Percentiles rank a stretch among this genome's conserved stretches.
Evolutionary conservation across 306 rosid species (phyloP).

Genomic region (Carpinus viminea): DNA sequence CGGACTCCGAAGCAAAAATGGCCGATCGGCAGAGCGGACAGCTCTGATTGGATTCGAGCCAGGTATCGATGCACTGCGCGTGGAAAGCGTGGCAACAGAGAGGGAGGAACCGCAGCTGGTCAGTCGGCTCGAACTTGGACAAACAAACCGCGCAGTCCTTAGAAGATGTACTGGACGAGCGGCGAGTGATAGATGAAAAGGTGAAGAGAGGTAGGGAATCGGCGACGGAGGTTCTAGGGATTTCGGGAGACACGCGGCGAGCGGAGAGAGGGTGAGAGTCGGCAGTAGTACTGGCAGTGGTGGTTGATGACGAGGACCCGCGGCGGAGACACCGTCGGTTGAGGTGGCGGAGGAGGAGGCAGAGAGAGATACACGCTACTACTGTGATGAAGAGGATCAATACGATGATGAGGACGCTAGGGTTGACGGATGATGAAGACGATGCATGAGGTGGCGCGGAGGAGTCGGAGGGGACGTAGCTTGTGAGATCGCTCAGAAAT

Average conservation of each 20-base stretch:
- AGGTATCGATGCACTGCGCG: conserved; percentile 58
- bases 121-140: conserved; percentile 57
- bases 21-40: conserved; percentile 82
- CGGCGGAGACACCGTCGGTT: conserved; percentile 65
- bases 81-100: conserved; percentile 82
- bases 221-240: conserved; percentile 13
- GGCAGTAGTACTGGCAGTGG: conserved; percentile 3
- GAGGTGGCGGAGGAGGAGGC: conserved; percentile 68
- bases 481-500: conserved; percentile 23
- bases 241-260: conserved; percentile 55
- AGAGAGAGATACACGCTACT: conserved; percentile 47
- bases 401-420: conserved; percentile 56
- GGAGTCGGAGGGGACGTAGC: neutral
- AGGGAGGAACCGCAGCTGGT: conserved; percentile 69
- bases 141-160: conserved; percentile 80
- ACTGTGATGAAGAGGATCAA: conserved; percentile 54
- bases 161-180: conserved; percentile 23
- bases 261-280: conserved; percentile 28
- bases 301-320: conserved; percentile 22
- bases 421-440: conserved; percentile 39
- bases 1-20: conserved; percentile 49
- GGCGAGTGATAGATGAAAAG: conserved; percentile 56
- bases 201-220: conserved; percentile 61
- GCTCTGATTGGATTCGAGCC: conserved; percentile 69
- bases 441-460: conserved; percentile 23